These are phyloP conservation scores for Royoungia palumana DNA, from an alignment of 768 basidiomycete genomes.

Conservation along the genomic window DNA sequence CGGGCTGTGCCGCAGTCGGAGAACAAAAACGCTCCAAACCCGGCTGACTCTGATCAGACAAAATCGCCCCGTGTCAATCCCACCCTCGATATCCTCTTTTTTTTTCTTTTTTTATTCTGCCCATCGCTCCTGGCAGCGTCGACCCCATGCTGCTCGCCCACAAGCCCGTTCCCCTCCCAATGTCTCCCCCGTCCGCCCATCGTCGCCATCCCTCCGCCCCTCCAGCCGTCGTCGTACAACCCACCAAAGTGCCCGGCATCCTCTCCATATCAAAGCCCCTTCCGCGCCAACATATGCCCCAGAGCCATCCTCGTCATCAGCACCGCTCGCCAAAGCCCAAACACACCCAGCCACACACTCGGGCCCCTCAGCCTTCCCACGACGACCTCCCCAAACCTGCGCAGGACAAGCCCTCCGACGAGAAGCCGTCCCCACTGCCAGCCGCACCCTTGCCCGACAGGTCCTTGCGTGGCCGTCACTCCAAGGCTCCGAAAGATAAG, in stretches of 20 bases:
- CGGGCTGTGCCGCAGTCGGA: slow-evolving; percentile 33
- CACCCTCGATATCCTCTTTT: slow-evolving; percentile 29
- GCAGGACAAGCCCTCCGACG: slow-evolving; percentile 30
- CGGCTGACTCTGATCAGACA: slow-evolving; percentile 31
- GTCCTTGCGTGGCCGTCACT: slow-evolving; percentile 32
- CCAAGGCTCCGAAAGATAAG: slow-evolving; percentile 44
- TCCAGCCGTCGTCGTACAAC: slow-evolving; percentile 62
- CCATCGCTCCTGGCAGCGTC: slow-evolving; percentile 13
- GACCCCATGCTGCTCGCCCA: slow-evolving; percentile 41
- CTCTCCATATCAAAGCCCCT: slow-evolving; percentile 63
- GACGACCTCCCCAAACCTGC: slow-evolving; percentile 33
- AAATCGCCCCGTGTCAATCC: slow-evolving; percentile 25
- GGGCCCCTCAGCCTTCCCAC: slow-evolving; percentile 21
- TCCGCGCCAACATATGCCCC: slow-evolving; percentile 36
- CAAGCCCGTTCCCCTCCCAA: slow-evolving; percentile 33
- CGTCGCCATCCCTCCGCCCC: slow-evolving; percentile 69
- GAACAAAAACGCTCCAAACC: slow-evolving; percentile 32
- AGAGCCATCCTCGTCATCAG: slow-evolving; percentile 33
- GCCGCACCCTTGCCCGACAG: slow-evolving; percentile 26
- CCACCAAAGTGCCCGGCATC: slow-evolving; percentile 71
- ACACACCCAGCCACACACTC: slow-evolving; percentile 18
- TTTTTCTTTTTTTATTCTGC: slow-evolving; percentile 6
- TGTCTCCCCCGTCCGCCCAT: slow-evolving; percentile 40
- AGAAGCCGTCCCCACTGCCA: slow-evolving; percentile 14
- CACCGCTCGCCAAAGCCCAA: slow-evolving; percentile 39